These are phyloP conservation scores for Globisporangium okanoganense DNA, from an alignment of 352 stramenopile species.

Conservation along the genomic window DNA sequence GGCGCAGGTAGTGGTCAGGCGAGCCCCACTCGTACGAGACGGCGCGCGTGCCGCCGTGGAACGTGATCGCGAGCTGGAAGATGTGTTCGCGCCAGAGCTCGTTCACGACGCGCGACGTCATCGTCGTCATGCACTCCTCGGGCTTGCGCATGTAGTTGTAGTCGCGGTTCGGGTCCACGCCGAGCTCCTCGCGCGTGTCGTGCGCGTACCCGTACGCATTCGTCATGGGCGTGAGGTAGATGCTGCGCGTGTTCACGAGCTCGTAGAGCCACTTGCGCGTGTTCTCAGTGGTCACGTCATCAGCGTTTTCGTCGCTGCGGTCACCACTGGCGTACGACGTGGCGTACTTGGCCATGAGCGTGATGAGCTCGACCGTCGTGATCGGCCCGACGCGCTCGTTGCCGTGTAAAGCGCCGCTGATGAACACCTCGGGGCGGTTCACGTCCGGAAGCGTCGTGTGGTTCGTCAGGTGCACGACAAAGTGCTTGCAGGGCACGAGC, in stretches of 20 bases:
- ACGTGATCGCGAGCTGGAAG: constrained; percentile 97
- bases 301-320: constrained; percentile 7
- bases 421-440: constrained; percentile 92
- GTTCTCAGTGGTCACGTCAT: constrained; percentile 31
- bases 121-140: constrained; percentile 92
- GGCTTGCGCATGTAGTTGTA: constrained; percentile 94
- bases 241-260: constrained; percentile 86
- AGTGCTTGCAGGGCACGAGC: constrained; percentile 69
- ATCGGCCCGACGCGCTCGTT: constrained; percentile 93
- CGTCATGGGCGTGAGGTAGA: constrained; percentile 88
- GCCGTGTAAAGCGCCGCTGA: constrained; percentile 95
- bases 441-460: constrained; percentile 75
- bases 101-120: constrained; percentile 95
- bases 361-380: constrained; percentile 87
- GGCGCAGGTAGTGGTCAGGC: constrained; percentile 77
- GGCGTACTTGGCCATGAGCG: constrained; percentile 77
- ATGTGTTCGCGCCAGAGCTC: constrained; percentile 96
- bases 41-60: constrained; percentile 96
- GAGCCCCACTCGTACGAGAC: constrained; percentile 98
- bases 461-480: constrained; percentile 86
- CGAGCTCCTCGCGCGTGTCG: constrained; percentile 76
- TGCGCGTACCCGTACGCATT: constrained; percentile 93
- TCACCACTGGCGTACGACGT: constrained; percentile 28
- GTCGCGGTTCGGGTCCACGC: constrained; percentile 97
- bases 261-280: constrained; percentile 64